phyloP scores from a whole-genome alignment of 2,329 filamentous ascomycete species.

The Nemania diffusa region DNA sequence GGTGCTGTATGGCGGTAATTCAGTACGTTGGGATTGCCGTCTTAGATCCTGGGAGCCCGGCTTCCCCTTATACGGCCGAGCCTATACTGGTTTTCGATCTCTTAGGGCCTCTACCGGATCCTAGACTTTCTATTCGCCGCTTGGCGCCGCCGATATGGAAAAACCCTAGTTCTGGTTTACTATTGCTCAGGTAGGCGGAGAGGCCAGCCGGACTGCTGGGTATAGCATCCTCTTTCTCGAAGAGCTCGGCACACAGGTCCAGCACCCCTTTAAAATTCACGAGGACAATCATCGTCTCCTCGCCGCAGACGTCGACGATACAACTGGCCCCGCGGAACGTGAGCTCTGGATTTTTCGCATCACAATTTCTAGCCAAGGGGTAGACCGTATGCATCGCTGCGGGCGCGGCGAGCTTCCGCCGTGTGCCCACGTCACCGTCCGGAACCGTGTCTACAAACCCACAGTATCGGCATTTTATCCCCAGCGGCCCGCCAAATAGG shows the following conservation, averaged over 20 bases:
- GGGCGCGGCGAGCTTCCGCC: constrained; percentile 39
- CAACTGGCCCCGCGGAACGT: constrained; percentile 41
- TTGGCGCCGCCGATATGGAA: background rate
- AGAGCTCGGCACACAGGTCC: constrained; percentile 27
- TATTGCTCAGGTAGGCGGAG: background rate
- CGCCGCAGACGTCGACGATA: constrained; percentile 39
- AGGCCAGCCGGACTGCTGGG: constrained; percentile 14
- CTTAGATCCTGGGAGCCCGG: too few species aligned
- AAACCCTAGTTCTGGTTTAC: background rate
- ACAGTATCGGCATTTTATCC: constrained; percentile 43
- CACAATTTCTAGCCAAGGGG: background rate
- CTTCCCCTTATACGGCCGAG: background rate
- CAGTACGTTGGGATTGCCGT: too few species aligned
- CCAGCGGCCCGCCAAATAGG: constrained; percentile 14
- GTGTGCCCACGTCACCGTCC: constrained; percentile 12
- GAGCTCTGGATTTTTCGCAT: constrained; percentile 27
- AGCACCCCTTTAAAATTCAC: constrained; percentile 31
- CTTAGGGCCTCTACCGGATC: background rate
- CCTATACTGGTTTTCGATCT: background rate
- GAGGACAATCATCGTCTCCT: constrained; percentile 36
- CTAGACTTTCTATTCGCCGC: background rate
- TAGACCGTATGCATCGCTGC: constrained; percentile 43
- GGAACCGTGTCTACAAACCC: constrained; percentile 32
- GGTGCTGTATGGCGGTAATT: too few species aligned
- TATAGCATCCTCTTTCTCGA: constrained; percentile 20